Evolutionary conservation across 768 basidiomycete species (phyloP), one percentile per base, ranked within the genome.

Genomic region (Leccinum incarnatum): DNA sequence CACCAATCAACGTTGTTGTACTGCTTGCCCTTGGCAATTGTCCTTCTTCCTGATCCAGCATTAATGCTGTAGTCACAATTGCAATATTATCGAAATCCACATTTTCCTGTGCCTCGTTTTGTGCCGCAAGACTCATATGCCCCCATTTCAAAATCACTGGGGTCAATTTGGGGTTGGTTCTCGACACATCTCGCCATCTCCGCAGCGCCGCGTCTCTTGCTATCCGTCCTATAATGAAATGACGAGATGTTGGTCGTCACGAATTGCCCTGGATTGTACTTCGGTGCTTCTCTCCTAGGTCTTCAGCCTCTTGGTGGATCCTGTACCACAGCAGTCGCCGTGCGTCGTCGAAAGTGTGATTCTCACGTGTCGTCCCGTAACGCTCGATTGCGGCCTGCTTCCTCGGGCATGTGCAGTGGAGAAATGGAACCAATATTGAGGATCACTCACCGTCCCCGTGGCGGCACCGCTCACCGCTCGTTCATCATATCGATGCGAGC

Each of bases 211-310:
- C 40, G 58, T 68, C 53, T 55, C 21, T 55, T 8, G 46, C 12
- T 23, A 47, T 17, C 47, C 56, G 51, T 47, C 58, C 34, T 48
- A 63, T 60, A 63, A 69, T 67, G 68, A 69, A 66, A 58, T 69
- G 48, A 69, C 67, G 67, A 65, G 65, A 69, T 54, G 15, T 53
- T 55, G 65, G 12, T 34, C 51, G 57, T 51, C 37, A 56, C 57
- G n/a, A 58, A 54, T 49, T 57, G 47, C 49, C 63, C 68, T 65
- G 58, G 61, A 66, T 68, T 51, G 65, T 51, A 63, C 58, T 61
- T 65, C 57, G 7, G 19, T 42, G 29, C 69, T 68, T 70, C 64
- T 61, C 50, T 70, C 64, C 67, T 66, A 69, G 65, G 47, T 64
- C 66, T 42, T 59, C 17, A 40, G 17, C 10, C 47, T 40, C 4